Evolutionary conservation across 768 basidiomycete genomes (phyloP).

Genomic region (Pleurotus eryngii): DNA sequence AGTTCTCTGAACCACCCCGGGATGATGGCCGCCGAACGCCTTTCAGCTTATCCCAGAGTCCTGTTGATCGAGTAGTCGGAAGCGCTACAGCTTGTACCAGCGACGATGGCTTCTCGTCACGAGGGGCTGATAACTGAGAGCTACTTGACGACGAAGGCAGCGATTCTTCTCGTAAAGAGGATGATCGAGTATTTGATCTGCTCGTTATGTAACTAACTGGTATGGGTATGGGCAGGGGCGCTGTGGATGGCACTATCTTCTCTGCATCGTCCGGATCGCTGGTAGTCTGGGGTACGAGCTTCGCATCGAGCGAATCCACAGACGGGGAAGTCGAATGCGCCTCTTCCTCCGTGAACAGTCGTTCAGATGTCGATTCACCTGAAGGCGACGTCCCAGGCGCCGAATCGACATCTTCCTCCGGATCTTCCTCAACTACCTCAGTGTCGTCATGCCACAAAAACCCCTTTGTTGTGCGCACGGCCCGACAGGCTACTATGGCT

Average conservation of each 20-base stretch:
- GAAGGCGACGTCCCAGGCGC: too few species aligned
- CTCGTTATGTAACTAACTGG: background rate
- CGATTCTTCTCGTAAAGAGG: too few species aligned
- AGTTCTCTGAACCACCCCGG: background rate
- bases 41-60: constrained; percentile 13
- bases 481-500: background rate
- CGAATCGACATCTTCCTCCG: background rate
- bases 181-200: background rate
- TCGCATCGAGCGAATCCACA: background rate
- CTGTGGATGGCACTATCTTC: background rate
- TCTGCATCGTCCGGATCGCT: background rate
- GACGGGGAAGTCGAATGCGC: background rate
- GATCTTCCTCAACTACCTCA: background rate
- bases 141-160: background rate
- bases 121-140: background rate
- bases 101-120: background rate
- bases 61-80: background rate
- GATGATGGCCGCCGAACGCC: constrained; percentile 8
- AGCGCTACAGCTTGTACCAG: too few species aligned
- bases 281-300: background rate
- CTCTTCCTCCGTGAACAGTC: background rate
- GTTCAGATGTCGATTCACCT: background rate
- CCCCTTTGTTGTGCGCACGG: background rate
- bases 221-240: background rate
- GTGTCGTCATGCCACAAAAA: constrained; percentile 1